These are phyloP conservation scores for Ganoderma boninense DNA, from an alignment of 1,284 basidiomycete species.

Conservation along the genomic window DNA sequence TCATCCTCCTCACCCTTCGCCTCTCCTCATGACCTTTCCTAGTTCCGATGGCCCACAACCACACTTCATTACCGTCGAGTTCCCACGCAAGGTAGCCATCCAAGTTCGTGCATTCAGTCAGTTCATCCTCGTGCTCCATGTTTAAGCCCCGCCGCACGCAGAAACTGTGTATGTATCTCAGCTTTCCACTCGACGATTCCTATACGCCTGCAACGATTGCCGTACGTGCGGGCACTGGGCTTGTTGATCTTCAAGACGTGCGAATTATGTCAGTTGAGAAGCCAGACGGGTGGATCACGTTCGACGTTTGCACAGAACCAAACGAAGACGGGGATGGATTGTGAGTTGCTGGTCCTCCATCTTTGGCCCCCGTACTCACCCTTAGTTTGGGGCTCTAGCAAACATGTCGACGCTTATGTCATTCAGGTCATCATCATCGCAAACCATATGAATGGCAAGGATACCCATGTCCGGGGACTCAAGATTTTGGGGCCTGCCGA, in stretches of 20 bases:
- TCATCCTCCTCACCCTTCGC: neutral
- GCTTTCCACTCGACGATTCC: slow-evolving; percentile 91
- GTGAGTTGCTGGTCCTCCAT: slow-evolving; percentile 49
- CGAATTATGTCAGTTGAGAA: slow-evolving; percentile 86
- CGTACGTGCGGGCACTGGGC: slow-evolving; percentile 91
- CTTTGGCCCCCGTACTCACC: neutral
- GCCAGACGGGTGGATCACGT: slow-evolving; percentile 95
- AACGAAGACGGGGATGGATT: slow-evolving; percentile 79
- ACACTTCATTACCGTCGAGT: slow-evolving; percentile 94
- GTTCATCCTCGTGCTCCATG: neutral
- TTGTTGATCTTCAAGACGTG: slow-evolving; percentile 92
- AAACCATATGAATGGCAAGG: slow-evolving; percentile 98
- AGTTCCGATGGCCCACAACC: slow-evolving; percentile 98
- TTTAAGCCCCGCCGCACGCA: slow-evolving; percentile 42
- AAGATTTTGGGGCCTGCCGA: slow-evolving; percentile 85
- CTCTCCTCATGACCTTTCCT: slow-evolving; percentile 18
- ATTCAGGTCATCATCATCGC: slow-evolving; percentile 91
- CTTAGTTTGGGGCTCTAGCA: slow-evolving; percentile 53
- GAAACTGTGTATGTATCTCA: slow-evolving; percentile 93
- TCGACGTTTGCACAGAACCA: slow-evolving; percentile 84
- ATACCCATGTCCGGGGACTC: slow-evolving; percentile 95
- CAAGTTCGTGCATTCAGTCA: slow-evolving; percentile 59
- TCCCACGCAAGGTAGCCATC: slow-evolving; percentile 89
- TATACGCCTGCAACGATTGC: slow-evolving; percentile 95
- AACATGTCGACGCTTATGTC: slow-evolving; percentile 89